Conservation (phyloP, 1,284 basidiomycete genomes). For the Microbotryum scabiosae region DNA sequence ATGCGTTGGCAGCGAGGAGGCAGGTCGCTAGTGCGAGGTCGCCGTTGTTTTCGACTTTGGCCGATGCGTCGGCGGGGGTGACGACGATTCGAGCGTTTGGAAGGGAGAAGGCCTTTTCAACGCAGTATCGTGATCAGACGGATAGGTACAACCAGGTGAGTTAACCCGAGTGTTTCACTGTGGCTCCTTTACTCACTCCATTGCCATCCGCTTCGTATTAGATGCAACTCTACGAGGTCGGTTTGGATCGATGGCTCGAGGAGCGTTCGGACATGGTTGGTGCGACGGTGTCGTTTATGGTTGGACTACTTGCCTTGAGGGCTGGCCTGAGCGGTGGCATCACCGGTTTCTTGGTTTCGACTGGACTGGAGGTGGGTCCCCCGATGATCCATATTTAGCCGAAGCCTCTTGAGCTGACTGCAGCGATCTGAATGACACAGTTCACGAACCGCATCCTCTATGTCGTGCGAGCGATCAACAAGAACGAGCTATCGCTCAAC, state of each 20-base stretch:
- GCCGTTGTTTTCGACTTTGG: constrained; percentile 67
- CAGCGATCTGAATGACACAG: too few species aligned
- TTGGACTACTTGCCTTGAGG: constrained; percentile 38
- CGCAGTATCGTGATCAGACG: constrained; percentile 16
- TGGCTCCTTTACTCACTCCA: too few species aligned
- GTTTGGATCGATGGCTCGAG: constrained; percentile 26
- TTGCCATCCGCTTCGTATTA: not conserved
- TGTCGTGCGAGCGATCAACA: constrained; percentile 28
- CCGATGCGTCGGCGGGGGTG: constrained; percentile 73
- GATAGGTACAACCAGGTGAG: constrained; percentile 24
- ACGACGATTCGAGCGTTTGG: constrained; percentile 73
- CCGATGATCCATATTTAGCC: not conserved
- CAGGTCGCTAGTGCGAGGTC: constrained; percentile 73
- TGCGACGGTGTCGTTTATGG: constrained; percentile 29
- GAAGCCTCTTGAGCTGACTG: not conserved
- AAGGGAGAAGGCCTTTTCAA: constrained; percentile 40
- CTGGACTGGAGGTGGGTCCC: constrained; percentile 10
- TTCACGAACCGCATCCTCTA: constrained; percentile 28
- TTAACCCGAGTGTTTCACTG: not conserved
- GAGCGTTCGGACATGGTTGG: constrained; percentile 22
- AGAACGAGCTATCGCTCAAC: constrained; percentile 26
- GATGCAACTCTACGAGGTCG: constrained; percentile 22
- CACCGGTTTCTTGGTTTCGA: constrained; percentile 28
- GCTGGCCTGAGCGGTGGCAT: constrained; percentile 30
- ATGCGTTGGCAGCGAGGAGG: constrained; percentile 24